Percentiles rank a stretch among this genome's conserved stretches.
Evolutionary conservation across 768 basidiomycete species (phyloP).

Genomic region (Leccinum disarticulatum): DNA sequence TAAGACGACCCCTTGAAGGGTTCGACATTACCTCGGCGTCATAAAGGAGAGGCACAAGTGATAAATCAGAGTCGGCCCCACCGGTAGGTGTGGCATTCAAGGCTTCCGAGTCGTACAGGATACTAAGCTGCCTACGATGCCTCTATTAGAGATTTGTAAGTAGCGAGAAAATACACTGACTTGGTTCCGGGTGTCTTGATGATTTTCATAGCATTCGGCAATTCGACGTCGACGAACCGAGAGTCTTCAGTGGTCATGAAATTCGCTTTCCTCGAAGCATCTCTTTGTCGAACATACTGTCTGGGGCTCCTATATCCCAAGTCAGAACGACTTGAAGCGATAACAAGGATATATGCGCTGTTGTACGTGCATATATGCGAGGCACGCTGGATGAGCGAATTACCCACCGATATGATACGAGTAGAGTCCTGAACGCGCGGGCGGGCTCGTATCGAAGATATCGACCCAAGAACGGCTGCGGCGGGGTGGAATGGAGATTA

Average conservation of each 20-base stretch:
- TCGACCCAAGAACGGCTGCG: conserved; percentile 69
- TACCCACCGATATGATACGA: conserved; percentile 71
- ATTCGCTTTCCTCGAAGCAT: conserved; percentile 14
- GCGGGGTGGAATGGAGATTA: conserved; percentile 52
- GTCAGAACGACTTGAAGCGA: conserved; percentile 8
- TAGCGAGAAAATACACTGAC: conserved; percentile 34
- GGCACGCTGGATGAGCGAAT: neutral
- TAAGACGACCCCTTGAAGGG: neutral
- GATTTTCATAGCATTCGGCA: conserved; percentile 62
- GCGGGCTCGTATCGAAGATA: conserved; percentile 76
- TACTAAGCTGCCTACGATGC: conserved; percentile 36
- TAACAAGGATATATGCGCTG: conserved; percentile 24
- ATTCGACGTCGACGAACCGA: conserved; percentile 43
- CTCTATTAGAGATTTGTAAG: conserved; percentile 1
- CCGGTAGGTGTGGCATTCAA: conserved; percentile 10
- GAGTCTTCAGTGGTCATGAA: conserved; percentile 17
- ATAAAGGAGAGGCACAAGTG: conserved; percentile 57
- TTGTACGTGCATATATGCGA: conserved; percentile 15
- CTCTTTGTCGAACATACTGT: conserved; percentile 22
- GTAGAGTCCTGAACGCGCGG: conserved; percentile 69
- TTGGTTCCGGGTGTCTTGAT: conserved; percentile 52
- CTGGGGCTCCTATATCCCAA: conserved; percentile 18
- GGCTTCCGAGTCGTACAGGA: conserved; percentile 62
- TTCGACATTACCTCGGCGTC: conserved; percentile 51
- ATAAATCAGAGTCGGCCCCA: conserved; percentile 33